phyloP scores from a whole-genome alignment of 1,139 yeast genomes.

The Hyphopichia pseudoburtonii region DNA sequence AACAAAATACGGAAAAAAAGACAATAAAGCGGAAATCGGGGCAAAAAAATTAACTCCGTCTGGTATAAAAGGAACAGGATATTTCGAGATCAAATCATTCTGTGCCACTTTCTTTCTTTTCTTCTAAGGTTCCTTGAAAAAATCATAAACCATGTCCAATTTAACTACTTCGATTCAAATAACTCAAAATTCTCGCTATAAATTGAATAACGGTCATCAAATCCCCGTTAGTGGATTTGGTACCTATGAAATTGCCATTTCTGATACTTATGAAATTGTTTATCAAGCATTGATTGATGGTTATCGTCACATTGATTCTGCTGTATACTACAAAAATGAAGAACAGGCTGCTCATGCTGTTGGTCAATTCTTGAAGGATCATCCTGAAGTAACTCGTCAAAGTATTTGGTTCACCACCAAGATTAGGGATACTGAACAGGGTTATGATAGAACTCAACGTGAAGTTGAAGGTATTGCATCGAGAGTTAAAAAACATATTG shows the following conservation, averaged over 20 bases:
- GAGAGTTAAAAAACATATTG: conserved; percentile 35
- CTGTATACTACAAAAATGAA: conserved; percentile 56
- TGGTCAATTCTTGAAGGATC: conserved; percentile 42
- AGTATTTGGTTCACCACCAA: conserved; percentile 55
- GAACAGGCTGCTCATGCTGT: conserved; percentile 35
- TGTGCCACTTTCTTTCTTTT: no score
- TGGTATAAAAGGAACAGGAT: no score
- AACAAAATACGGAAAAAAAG: no score
- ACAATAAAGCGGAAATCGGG: no score
- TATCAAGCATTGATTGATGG: conserved; percentile 55
- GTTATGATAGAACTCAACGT: conserved; percentile 54
- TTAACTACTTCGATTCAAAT: conserved; percentile 29
- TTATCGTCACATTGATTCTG: conserved; percentile 58
- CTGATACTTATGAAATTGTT: conserved; percentile 27
- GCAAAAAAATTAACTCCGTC: no score
- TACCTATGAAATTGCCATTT: conserved; percentile 26
- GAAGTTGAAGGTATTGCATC: conserved; percentile 45
- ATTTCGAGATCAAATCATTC: no score
- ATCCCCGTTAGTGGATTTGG: conserved; percentile 47
- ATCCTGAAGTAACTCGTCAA: conserved; percentile 29
- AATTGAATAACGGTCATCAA: conserved; percentile 35
- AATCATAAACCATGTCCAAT: conserved; percentile 24
- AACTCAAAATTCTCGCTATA: conserved; percentile 27
- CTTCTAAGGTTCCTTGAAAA: no score
- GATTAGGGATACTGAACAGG: conserved; percentile 58